Evolutionary conservation across 2,329 filamentous ascomycete genomes (phyloP).

Genomic region (Ophiostoma pallidulum): DNA sequence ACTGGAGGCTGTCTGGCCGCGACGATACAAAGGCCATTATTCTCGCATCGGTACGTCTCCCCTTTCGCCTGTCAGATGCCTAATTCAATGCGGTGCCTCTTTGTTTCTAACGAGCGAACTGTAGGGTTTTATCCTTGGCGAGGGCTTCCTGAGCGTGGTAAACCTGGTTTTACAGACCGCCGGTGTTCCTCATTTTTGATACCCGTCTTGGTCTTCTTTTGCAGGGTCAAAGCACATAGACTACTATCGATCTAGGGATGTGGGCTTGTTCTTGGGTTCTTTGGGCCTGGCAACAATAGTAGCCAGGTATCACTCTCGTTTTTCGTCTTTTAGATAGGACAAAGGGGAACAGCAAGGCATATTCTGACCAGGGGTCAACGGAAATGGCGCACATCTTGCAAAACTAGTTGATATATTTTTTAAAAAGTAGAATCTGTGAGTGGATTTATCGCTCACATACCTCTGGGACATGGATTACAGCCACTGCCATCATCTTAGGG

Average conservation of each 20-base stretch:
- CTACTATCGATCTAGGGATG: no score
- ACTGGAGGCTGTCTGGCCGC: conserved; percentile 54
- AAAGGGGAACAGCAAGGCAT: background rate
- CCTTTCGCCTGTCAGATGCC: background rate
- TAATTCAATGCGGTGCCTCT: background rate
- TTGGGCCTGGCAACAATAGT: no score
- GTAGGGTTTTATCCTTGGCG: conserved; percentile 79
- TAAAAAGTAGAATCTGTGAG: no score
- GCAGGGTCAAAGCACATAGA: background rate
- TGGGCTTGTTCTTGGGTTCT: no score
- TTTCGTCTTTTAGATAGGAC: background rate
- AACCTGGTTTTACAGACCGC: conserved; percentile 76
- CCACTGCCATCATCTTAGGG: conserved; percentile 5
- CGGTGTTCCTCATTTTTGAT: conserved; percentile 17
- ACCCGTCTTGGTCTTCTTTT: background rate
- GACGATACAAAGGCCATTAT: conserved; percentile 74
- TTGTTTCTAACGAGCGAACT: conserved; percentile 9
- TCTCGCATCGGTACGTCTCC: conserved; percentile 55
- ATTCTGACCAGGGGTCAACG: no score
- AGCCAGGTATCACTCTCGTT: background rate
- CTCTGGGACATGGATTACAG: no score
- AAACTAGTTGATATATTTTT: no score
- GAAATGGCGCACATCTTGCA: no score
- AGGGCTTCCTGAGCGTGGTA: conserved; percentile 84
- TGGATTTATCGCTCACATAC: no score